phyloP scores from a whole-genome alignment of 306 rosid genomes.

The Acacia acuminata region DNA sequence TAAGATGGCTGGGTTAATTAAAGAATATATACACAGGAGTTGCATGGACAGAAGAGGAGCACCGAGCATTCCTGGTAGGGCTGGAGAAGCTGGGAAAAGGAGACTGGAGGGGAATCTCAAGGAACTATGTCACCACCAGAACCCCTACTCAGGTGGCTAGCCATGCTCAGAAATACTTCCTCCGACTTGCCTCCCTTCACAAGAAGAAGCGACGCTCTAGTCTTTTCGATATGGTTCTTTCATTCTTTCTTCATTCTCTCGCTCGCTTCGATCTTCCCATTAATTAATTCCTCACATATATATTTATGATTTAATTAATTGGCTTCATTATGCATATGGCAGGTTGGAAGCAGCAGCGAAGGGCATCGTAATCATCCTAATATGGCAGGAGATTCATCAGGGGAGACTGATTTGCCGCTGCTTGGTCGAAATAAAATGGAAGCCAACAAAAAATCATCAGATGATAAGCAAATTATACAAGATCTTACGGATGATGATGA shows the following conservation, averaged over 20 bases:
- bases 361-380: not conserved
- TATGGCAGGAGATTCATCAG: slow-evolving; percentile 10
- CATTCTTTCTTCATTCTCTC: not conserved
- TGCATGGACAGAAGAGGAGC: slow-evolving; percentile 88
- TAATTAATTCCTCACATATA: not conserved
- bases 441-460: not conserved
- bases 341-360: slow-evolving; percentile 48
- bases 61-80: slow-evolving; percentile 63
- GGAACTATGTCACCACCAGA: slow-evolving; percentile 63
- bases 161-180: slow-evolving; percentile 79
- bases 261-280: not conserved
- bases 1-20: no score
- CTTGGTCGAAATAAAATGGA: slow-evolving; percentile 4
- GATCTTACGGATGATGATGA: not conserved
- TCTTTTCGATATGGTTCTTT: slow-evolving; percentile 64
- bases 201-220: slow-evolving; percentile 76
- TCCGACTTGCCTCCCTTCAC: slow-evolving; percentile 50
- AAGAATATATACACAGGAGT: slow-evolving; percentile 42
- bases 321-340: no score
- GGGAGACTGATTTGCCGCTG: slow-evolving; percentile 21
- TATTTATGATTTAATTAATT: no score
- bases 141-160: slow-evolving; percentile 88
- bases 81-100: slow-evolving; percentile 79
- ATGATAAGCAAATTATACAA: slow-evolving; percentile 8
- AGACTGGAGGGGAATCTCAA: slow-evolving; percentile 79